Evolutionary conservation across 208 protist species (phyloP).

Genomic region (Blechomonas ayalai): DNA sequence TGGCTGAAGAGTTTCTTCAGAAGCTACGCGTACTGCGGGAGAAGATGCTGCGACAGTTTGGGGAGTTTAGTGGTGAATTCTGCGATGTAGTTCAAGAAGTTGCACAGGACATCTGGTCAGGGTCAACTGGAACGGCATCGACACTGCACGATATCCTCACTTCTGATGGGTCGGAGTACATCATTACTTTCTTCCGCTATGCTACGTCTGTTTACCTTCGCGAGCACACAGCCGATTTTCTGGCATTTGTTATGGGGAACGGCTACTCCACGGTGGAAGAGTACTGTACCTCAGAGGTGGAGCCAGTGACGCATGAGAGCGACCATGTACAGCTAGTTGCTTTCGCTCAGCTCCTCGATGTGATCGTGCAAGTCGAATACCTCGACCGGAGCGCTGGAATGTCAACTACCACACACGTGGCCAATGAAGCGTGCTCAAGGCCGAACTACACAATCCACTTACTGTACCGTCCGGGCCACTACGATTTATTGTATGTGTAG

Average conservation of each 20-base stretch:
- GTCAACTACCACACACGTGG: slow-evolving; percentile 11
- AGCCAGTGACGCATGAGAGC: slow-evolving; percentile 68
- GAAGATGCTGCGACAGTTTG: slow-evolving; percentile 33
- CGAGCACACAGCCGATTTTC: slow-evolving; percentile 38
- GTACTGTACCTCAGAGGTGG: slow-evolving; percentile 70
- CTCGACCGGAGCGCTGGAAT: slow-evolving; percentile 37
- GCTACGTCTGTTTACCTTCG: slow-evolving; percentile 67
- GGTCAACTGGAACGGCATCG: slow-evolving; percentile 10
- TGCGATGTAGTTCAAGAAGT: slow-evolving; percentile 36
- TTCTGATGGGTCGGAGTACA: slow-evolving; percentile 33
- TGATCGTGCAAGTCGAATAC: slow-evolving; percentile 41
- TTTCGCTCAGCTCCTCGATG: slow-evolving; percentile 51
- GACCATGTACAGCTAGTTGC: slow-evolving; percentile 77
- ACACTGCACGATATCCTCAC: slow-evolving; percentile 17
- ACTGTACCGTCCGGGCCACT: slow-evolving; percentile 76
- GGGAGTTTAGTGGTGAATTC: slow-evolving; percentile 72
- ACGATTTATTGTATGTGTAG: slow-evolving; percentile 53
- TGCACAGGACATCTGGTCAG: slow-evolving; percentile 14
- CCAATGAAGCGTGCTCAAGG: not conserved
- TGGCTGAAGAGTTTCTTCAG: slow-evolving; percentile 12
- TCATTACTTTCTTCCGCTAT: slow-evolving; percentile 68
- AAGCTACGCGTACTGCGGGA: slow-evolving; percentile 10
- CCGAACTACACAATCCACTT: slow-evolving; percentile 12
- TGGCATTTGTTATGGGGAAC: slow-evolving; percentile 66
- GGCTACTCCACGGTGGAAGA: slow-evolving; percentile 43